A percentile compares a stretch with the other conserved stretches of the same genome.
phyloP scores from a whole-genome alignment of 805 yeast genomes.

The Saccharomyces jurei region DNA sequence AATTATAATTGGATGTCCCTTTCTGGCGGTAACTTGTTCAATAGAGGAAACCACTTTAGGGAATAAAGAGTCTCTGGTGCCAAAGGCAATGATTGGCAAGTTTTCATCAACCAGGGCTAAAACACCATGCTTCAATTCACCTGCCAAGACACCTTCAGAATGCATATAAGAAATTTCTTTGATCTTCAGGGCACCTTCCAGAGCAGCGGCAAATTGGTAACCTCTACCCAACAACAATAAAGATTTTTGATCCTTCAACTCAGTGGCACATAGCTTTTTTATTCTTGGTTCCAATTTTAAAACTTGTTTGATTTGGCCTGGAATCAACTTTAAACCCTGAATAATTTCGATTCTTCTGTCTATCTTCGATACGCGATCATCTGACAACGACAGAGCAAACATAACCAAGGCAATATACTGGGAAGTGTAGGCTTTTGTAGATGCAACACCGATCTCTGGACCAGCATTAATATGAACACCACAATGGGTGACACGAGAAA shows the following conservation, averaged over 20 bases:
- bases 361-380: conserved; percentile 72
- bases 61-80: conserved; percentile 91
- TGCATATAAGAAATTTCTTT: conserved; percentile 98
- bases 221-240: conserved; percentile 93
- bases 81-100: conserved; percentile 90
- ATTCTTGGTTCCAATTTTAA: conserved; percentile 66
- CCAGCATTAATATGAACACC: conserved; percentile 99
- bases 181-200: conserved; percentile 96
- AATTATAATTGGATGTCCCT: conserved; percentile 91
- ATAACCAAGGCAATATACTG: conserved; percentile 94
- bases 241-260: conserved; percentile 75
- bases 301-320: conserved; percentile 75
- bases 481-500: conserved; percentile 95
- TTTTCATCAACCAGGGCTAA: conserved; percentile 91
- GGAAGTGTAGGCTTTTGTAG: conserved; percentile 97
- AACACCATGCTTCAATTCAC: conserved; percentile 97
- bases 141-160: conserved; percentile 98
- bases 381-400: conserved; percentile 92
- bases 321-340: conserved; percentile 74
- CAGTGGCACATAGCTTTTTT: conserved; percentile 62
- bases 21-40: conserved; percentile 94
- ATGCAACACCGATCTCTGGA: conserved; percentile 98
- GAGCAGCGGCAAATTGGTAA: conserved; percentile 91
- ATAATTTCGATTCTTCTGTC: conserved; percentile 80
- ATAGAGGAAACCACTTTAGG: conserved; percentile 94